Conservation (phyloP, 495 filamentous ascomycete genomes). For the Penicillium steckii region DNA sequence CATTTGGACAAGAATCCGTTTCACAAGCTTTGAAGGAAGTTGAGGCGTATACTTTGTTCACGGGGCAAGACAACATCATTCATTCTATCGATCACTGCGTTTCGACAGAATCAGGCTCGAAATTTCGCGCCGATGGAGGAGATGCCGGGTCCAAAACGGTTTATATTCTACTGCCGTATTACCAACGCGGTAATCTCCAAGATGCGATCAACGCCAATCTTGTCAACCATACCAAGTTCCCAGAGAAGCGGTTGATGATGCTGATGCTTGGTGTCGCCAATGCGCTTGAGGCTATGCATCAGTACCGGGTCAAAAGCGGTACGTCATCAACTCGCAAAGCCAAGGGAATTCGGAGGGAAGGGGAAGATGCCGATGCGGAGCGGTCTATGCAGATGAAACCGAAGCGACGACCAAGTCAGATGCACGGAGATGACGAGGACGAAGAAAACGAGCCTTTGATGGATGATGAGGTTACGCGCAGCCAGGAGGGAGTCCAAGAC, state of each 20-base stretch:
- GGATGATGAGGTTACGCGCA: constrained; percentile 73
- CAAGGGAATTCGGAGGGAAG: constrained; percentile 58
- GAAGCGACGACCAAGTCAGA: constrained; percentile 43
- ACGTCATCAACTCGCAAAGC: constrained; percentile 54
- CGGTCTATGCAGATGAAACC: constrained; percentile 54
- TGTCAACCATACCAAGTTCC: constrained; percentile 93
- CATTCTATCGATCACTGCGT: constrained; percentile 83
- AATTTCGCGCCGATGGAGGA: constrained; percentile 55
- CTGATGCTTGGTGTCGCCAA: constrained; percentile 89
- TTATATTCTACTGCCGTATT: constrained; percentile 94
- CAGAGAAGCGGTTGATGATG: constrained; percentile 82
- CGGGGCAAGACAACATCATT: constrained; percentile 80
- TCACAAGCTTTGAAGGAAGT: constrained; percentile 93
- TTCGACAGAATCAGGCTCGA: constrained; percentile 56
- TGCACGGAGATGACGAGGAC: constrained; percentile 57
- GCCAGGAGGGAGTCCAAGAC: constrained; percentile 68
- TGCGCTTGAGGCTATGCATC: constrained; percentile 86
- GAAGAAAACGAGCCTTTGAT: constrained; percentile 78
- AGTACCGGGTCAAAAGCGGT: constrained; percentile 68
- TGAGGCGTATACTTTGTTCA: constrained; percentile 91
- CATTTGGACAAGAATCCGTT: constrained; percentile 95
- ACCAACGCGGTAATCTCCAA: constrained; percentile 89
- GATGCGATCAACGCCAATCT: constrained; percentile 98
- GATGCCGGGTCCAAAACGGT: constrained; percentile 80
- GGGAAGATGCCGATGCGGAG: constrained; percentile 60